Conservation (phyloP, 1,284 basidiomycete species). For the Grifola frondosa region DNA sequence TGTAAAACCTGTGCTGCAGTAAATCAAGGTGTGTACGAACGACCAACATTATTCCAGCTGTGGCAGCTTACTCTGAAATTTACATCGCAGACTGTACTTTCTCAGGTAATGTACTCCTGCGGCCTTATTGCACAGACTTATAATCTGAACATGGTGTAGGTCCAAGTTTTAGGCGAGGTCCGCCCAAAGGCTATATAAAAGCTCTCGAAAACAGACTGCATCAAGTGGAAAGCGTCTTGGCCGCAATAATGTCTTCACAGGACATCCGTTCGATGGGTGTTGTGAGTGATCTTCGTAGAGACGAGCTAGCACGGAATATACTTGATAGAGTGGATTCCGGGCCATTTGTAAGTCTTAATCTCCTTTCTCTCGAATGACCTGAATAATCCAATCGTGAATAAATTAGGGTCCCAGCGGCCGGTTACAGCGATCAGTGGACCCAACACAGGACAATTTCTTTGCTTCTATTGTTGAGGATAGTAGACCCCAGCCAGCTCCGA, state of each 20-base stretch:
- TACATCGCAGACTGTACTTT: slow-evolving; percentile 69
- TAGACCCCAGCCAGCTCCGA: slow-evolving; percentile 50
- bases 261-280: slow-evolving; percentile 60
- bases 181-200: slow-evolving; percentile 87
- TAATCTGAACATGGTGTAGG: slow-evolving; percentile 40
- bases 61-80: too few relatives aligned
- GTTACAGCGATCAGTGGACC: slow-evolving; percentile 43
- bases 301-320: slow-evolving; percentile 71
- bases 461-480: slow-evolving; percentile 65
- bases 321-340: slow-evolving; percentile 71
- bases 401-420: too few relatives aligned
- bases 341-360: slow-evolving; percentile 57
- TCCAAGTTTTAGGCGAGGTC: slow-evolving; percentile 78
- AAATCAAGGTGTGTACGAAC: too few relatives aligned
- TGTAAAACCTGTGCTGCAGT: slow-evolving; percentile 75
- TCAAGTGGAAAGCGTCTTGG: slow-evolving; percentile 83
- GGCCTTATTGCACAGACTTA: slow-evolving; percentile 2
- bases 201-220: slow-evolving; percentile 87
- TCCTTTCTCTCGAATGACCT: slow-evolving; percentile 1
- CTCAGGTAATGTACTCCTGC: slow-evolving; percentile 47
- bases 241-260: slow-evolving; percentile 70
- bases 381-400: too few relatives aligned
- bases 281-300: slow-evolving; percentile 66
- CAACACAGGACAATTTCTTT: slow-evolving; percentile 69
- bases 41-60: too few relatives aligned